Evolutionary conservation across 2,329 filamentous ascomycete genomes (phyloP).

Genomic region (Pyrenochaeta sp.): DNA sequence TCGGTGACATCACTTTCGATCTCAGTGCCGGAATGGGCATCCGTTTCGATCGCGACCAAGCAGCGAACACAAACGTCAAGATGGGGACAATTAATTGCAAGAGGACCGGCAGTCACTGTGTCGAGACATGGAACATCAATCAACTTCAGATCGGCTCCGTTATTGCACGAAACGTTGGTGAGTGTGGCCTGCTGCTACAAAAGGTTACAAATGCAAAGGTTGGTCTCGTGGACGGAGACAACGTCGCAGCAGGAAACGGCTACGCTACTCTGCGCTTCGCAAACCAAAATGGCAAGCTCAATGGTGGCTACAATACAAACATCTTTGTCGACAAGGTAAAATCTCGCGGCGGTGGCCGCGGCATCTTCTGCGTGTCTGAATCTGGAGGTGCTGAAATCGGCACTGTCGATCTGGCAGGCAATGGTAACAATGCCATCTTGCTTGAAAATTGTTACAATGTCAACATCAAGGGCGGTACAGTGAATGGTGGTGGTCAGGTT

Average conservation of each 20-base stretch:
- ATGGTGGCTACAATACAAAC: constrained; percentile 62
- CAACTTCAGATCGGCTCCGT: constrained; percentile 62
- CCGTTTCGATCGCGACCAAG: constrained; percentile 65
- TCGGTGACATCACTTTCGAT: constrained; percentile 65
- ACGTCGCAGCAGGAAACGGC: constrained; percentile 61
- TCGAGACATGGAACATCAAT: constrained; percentile 69
- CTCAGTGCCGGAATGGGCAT: constrained; percentile 64
- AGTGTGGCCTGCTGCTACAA: constrained; percentile 66
- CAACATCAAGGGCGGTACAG: constrained; percentile 59
- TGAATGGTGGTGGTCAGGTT: constrained; percentile 65
- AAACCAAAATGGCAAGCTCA: constrained; percentile 63
- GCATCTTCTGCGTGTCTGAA: constrained; percentile 66
- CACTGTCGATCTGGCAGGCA: constrained; percentile 60
- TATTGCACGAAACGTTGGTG: constrained; percentile 63
- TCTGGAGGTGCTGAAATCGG: constrained; percentile 63
- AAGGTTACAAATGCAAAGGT: constrained; percentile 62
- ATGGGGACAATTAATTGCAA: constrained; percentile 63
- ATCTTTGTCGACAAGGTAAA: constrained; percentile 63
- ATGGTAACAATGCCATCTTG: constrained; percentile 65
- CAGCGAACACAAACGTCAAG: constrained; percentile 62
- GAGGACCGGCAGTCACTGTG: constrained; percentile 64
- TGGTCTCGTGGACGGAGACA: constrained; percentile 64
- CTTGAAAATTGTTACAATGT: constrained; percentile 69
- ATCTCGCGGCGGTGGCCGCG: constrained; percentile 65
- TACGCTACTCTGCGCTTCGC: constrained; percentile 67